These are phyloP conservation scores for Colletotrichum spinosum DNA, from an alignment of 2,329 filamentous ascomycete species.

Conservation along the genomic window DNA sequence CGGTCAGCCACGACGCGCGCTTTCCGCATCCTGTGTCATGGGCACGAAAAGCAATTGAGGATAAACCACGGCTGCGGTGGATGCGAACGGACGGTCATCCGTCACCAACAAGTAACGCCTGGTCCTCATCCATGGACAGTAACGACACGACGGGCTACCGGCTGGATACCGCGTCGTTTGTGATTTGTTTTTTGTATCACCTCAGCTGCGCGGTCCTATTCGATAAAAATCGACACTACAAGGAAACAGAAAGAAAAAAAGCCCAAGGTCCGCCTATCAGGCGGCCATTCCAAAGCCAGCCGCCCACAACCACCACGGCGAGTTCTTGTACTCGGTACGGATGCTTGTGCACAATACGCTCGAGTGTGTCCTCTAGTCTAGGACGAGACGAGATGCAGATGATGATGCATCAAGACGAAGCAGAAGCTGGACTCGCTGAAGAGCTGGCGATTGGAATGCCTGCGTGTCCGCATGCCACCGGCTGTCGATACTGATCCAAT, in stretches of 20 bases:
- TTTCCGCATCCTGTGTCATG: constrained; percentile 9
- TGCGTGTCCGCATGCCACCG: too few relatives aligned
- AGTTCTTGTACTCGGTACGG: too few relatives aligned
- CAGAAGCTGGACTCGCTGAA: too few relatives aligned
- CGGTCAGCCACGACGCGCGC: constrained; percentile 16
- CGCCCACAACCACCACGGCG: not conserved
- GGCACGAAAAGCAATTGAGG: not conserved
- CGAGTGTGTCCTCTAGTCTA: too few relatives aligned
- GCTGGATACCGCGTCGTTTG: constrained; percentile 15
- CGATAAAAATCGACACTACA: constrained; percentile 3
- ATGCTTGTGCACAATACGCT: too few relatives aligned
- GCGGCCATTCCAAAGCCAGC: not conserved
- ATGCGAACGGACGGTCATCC: not conserved
- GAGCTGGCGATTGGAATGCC: too few relatives aligned
- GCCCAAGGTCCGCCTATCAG: constrained; percentile 2
- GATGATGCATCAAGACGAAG: too few relatives aligned
- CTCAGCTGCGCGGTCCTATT: constrained; percentile 1
- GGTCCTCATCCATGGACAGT: not conserved
- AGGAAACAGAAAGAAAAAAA: constrained; percentile 16
- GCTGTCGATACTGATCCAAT: too few relatives aligned
- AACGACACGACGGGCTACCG: constrained; percentile 3
- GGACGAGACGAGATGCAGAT: too few relatives aligned
- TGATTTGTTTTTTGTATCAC: constrained; percentile 15
- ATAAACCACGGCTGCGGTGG: not conserved
- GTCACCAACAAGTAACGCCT: constrained; percentile 10